phyloP scores from a whole-genome alignment of 768 basidiomycete genomes.

The Strobilomyces echinocephalus region DNA sequence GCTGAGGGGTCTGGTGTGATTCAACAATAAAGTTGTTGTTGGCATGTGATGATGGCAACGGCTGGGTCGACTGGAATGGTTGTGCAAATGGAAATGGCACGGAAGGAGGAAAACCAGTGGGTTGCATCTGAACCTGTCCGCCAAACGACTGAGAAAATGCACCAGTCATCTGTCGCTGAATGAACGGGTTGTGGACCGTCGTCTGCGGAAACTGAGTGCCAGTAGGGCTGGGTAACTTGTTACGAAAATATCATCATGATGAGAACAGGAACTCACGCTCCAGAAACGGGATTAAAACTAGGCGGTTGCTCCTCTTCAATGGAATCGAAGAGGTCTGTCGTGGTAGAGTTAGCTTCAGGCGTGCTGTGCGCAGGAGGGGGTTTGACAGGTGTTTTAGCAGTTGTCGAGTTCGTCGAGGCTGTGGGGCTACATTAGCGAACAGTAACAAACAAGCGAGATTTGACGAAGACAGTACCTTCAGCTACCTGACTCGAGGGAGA shows the following conservation, averaged over 20 bases:
- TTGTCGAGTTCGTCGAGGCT: constrained; percentile 17
- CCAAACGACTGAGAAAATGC: constrained; percentile 44
- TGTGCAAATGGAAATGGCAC: constrained; percentile 37
- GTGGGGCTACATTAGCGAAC: constrained; percentile 13
- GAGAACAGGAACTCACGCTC: constrained; percentile 34
- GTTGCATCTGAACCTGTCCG: constrained; percentile 46
- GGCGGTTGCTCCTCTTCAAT: constrained; percentile 79
- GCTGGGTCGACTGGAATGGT: constrained; percentile 15
- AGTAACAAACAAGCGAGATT: background rate
- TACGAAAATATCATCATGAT: constrained; percentile 4
- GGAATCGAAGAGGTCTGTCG: constrained; percentile 82
- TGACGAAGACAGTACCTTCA: constrained; percentile 12
- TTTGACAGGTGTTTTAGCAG: constrained; percentile 19
- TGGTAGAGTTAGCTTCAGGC: constrained; percentile 41
- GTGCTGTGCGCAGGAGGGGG: constrained; percentile 27
- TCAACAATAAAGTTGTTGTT: constrained; percentile 31
- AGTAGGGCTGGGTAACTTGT: constrained; percentile 37
- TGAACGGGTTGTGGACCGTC: constrained; percentile 72
- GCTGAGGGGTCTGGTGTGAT: constrained; percentile 36
- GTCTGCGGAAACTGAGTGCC: constrained; percentile 53
- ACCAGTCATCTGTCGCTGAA: constrained; percentile 50
- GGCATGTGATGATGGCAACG: constrained; percentile 7
- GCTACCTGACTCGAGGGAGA: constrained; percentile 6
- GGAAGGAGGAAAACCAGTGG: constrained; percentile 50
- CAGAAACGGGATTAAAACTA: constrained; percentile 63